Percentiles rank a stretch among this genome's conserved stretches.
Evolutionary conservation across 169 alveolate species (phyloP).

Genomic region (Cryptosporidium andersoni): DNA sequence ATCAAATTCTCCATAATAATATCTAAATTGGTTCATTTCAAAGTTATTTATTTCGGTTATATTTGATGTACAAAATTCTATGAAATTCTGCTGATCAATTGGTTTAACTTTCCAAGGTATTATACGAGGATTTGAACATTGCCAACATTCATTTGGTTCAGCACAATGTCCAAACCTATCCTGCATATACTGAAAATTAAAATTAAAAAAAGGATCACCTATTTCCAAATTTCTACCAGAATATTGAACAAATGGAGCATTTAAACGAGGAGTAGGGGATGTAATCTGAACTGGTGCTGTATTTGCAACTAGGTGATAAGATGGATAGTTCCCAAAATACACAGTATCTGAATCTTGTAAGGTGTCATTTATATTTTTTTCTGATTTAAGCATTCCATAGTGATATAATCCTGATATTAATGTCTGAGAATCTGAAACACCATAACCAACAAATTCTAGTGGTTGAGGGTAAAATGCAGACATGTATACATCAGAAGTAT

Average conservation of each 20-base stretch:
- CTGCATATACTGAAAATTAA: slow-evolving; percentile 67
- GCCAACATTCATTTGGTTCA: slow-evolving; percentile 64
- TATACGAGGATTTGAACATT: slow-evolving; percentile 55
- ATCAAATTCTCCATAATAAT: slow-evolving; percentile 7
- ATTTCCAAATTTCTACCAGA: slow-evolving; percentile 56
- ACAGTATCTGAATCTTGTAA: slow-evolving; percentile 14
- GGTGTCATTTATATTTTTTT: not conserved
- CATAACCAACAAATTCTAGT: slow-evolving; percentile 37
- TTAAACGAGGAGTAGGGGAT: slow-evolving; percentile 55
- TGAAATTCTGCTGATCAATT: slow-evolving; percentile 62
- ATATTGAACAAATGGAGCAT: slow-evolving; percentile 60
- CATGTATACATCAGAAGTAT: slow-evolving; percentile 38
- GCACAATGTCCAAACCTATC: slow-evolving; percentile 71
- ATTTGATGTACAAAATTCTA: slow-evolving; percentile 66
- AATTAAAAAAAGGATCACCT: slow-evolving; percentile 65
- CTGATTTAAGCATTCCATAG: slow-evolving; percentile 39
- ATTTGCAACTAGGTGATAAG: slow-evolving; percentile 52
- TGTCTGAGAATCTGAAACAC: slow-evolving; percentile 55
- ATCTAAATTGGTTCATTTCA: slow-evolving; percentile 36
- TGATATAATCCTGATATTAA: slow-evolving; percentile 48
- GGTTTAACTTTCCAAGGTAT: slow-evolving; percentile 60
- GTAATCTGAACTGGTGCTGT: slow-evolving; percentile 46
- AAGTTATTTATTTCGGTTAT: slow-evolving; percentile 29
- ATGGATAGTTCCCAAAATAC: slow-evolving; percentile 43
- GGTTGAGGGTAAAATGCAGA: slow-evolving; percentile 70